phyloP scores from a whole-genome alignment of 2,329 filamentous ascomycete genomes.

The Talaromyces sp. region DNA sequence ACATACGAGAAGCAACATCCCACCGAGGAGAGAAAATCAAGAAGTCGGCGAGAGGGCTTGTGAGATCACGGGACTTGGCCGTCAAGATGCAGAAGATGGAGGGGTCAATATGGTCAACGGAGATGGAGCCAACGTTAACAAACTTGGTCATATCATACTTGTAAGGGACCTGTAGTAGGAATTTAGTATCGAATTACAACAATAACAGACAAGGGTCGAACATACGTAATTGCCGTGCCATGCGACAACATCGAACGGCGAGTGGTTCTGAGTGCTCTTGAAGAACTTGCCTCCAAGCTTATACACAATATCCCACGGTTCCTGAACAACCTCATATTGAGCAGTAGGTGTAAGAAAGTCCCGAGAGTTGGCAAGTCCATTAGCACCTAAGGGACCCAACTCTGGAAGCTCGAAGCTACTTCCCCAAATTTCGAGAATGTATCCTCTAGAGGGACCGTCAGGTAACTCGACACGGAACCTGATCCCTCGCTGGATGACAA shows the following conservation, averaged over 20 bases:
- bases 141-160: slow-evolving; percentile 44
- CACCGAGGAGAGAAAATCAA: slow-evolving; percentile 41
- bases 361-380: slow-evolving; percentile 61
- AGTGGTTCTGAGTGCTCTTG: slow-evolving; percentile 58
- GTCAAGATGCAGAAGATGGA: slow-evolving; percentile 42
- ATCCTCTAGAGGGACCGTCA: slow-evolving; percentile 59
- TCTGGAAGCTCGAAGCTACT: slow-evolving; percentile 63
- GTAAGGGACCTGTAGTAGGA: slow-evolving; percentile 31
- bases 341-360: slow-evolving; percentile 64
- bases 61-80: slow-evolving; percentile 36
- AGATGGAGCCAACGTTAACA: slow-evolving; percentile 39
- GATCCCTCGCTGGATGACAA: slow-evolving; percentile 63
- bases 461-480: slow-evolving; percentile 60
- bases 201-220: not conserved
- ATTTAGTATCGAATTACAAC: not conserved
- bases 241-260: slow-evolving; percentile 67
- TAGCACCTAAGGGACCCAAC: slow-evolving; percentile 63
- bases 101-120: slow-evolving; percentile 41
- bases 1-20: slow-evolving; percentile 37
- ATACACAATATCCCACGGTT: slow-evolving; percentile 56
- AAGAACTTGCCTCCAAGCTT: slow-evolving; percentile 63
- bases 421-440: slow-evolving; percentile 65
- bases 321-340: slow-evolving; percentile 53
- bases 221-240: slow-evolving; percentile 64
- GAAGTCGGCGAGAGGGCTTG: slow-evolving; percentile 36